Evolutionary conservation across 805 yeast species (phyloP), one percentile per base, ranked within the genome.

Genomic region (Candida fluviatilis): DNA sequence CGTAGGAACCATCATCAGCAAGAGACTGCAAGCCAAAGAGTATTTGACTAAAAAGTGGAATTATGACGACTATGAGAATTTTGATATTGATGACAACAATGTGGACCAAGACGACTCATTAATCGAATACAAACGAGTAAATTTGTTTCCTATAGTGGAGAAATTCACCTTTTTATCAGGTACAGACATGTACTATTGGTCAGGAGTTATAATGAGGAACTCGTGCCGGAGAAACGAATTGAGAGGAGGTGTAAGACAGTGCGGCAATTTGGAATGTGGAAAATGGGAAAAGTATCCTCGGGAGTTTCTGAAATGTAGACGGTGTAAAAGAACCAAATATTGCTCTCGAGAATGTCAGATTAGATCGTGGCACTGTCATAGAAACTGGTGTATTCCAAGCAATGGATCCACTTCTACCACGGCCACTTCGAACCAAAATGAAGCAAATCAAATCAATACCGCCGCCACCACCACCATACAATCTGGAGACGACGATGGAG

Each of bases 161-260:
- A 81, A 85, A 58, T 91, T 87, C 57, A 91, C 98, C 0, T 69
- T 75, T 37, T 64, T 71, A 34, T 77, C 83, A 48, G 78, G 87
- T 3, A 76, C 82, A 31, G 96, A 90, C 49, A 79, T 89, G 70
- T 82, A 84, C 49, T 89, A 90, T 60, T 91, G 99, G 99, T 87
- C 97, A 2, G 93, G 96, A 3, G 95, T 91, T n/a, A 88, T 90
- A 28, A 93, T 93, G 90, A 73, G 98, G 39, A 93, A 93, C 59
- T 89, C 96, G 1, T 91, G 96, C 57, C 76, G 97, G 40, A 81
- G 90, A 52, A 93, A 91, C 57, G 97, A 90, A 54, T 59, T 73
- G 31, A 75, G 83, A 41, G 91, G 91, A 13, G 96, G 97, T 1
- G 84, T 91, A 21, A 74, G 98, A 37, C 98, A 93, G 62, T 91